phyloP scores from a whole-genome alignment of 192 early-diverging fungal genomes.

The Coemansia sp. region DNA sequence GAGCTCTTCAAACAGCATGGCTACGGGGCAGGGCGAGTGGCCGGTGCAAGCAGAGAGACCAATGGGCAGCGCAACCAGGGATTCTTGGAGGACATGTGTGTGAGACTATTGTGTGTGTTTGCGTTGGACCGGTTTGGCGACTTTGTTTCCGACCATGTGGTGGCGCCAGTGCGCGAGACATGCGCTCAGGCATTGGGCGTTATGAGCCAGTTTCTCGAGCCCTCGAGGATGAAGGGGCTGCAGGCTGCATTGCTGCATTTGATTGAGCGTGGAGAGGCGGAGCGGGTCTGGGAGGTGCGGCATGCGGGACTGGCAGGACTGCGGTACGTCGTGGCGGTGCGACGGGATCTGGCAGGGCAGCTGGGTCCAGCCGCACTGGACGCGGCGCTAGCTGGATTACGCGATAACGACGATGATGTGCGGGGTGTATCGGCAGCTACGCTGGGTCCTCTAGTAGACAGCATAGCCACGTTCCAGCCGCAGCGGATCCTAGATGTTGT shows the following conservation, averaged over 20 bases:
- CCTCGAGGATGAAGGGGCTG: constrained; percentile 54
- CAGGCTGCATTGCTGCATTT: constrained; percentile 62
- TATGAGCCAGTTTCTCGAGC: constrained; percentile 61
- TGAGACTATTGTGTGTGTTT: constrained; percentile 91
- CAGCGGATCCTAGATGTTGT: constrained; percentile 73
- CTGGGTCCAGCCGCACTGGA: constrained; percentile 70
- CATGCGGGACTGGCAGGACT: constrained; percentile 90
- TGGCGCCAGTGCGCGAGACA: constrained; percentile 94
- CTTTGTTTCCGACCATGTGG: constrained; percentile 92
- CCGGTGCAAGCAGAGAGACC: constrained; percentile 52
- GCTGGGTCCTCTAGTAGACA: constrained; percentile 79
- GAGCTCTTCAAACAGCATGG: constrained; percentile 87
- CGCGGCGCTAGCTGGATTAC: constrained; percentile 82
- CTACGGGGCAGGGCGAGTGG: constrained; percentile 68
- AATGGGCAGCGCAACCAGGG: constrained; percentile 70
- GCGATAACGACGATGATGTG: constrained; percentile 92
- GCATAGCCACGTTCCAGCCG: constrained; percentile 68
- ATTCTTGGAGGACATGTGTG: constrained; percentile 84
- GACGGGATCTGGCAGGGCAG: constrained; percentile 76
- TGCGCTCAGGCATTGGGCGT: constrained; percentile 81
- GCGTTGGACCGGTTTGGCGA: constrained; percentile 95
- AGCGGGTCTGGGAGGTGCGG: constrained; percentile 81
- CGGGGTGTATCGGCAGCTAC: constrained; percentile 88
- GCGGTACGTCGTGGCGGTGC: constrained; percentile 91
- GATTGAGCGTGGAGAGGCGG: constrained; percentile 36